Conservation (phyloP, 495 filamentous ascomycete genomes). For the Bombardia bombarda region DNA sequence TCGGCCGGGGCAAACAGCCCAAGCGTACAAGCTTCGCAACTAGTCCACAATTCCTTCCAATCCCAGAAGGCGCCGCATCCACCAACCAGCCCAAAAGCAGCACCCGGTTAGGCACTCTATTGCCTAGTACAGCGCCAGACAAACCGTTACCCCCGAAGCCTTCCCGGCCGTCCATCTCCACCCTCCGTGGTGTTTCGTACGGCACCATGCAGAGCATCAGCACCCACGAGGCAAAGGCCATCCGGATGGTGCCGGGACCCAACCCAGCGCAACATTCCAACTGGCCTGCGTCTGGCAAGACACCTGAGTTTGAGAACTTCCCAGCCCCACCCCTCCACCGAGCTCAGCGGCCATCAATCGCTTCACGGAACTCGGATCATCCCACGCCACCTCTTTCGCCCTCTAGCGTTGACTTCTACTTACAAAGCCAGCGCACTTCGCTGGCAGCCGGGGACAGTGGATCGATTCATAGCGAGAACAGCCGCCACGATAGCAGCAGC, state of each 20-base stretch:
- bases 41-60: conserved; percentile 15
- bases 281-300: conserved; percentile 7
- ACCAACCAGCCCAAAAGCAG: conserved; percentile 6
- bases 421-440: conserved; percentile 19
- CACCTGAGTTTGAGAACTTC: conserved; percentile 25
- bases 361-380: conserved; percentile 24
- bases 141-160: conserved; percentile 5
- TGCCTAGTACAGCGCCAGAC: conserved; percentile 3
- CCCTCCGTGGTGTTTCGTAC: not conserved
- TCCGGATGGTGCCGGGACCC: conserved; percentile 7
- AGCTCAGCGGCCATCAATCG: conserved; percentile 1
- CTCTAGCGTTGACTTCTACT: conserved; percentile 35
- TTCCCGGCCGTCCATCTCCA: conserved; percentile 11
- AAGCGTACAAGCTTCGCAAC: conserved; percentile 19
- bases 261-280: conserved; percentile 8
- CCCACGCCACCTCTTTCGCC: conserved; percentile 42
- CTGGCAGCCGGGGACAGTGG: conserved; percentile 9
- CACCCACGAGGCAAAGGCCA: conserved; percentile 3
- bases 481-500: conserved; percentile 14
- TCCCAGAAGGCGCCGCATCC: conserved; percentile 6
- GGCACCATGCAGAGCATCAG: not conserved
- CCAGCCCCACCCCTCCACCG: conserved; percentile 14
- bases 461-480: conserved; percentile 15
- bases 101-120: conserved; percentile 14
- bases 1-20: conserved; percentile 7